Evolutionary conservation across 495 filamentous ascomycete genomes (phyloP).

Genomic region (Cercophora newfieldiana): DNA sequence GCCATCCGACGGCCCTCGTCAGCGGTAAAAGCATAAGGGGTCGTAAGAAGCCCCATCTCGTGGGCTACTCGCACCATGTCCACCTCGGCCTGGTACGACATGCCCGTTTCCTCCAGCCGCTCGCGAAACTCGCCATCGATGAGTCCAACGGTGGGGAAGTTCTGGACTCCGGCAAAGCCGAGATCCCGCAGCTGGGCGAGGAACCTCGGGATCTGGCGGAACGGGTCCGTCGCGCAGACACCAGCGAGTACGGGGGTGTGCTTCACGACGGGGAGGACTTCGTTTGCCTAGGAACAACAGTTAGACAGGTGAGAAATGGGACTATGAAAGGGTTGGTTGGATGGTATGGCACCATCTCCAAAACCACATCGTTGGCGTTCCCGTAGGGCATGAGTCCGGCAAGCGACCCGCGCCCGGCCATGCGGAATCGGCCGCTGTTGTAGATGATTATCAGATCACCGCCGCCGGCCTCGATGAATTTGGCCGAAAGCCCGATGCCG

Average conservation of each 20-base stretch:
- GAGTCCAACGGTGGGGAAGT: slow-evolving; percentile 71
- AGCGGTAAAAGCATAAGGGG: slow-evolving; percentile 66
- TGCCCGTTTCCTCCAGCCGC: slow-evolving; percentile 70
- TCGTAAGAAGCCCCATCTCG: slow-evolving; percentile 60
- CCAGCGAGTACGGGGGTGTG: slow-evolving; percentile 65
- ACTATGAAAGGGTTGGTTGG: not conserved
- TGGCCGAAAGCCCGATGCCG: slow-evolving; percentile 72
- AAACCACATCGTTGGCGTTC: slow-evolving; percentile 67
- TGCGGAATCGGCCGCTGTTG: slow-evolving; percentile 71
- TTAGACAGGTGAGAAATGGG: not conserved
- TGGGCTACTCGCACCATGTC: slow-evolving; percentile 60
- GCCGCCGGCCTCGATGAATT: slow-evolving; percentile 66
- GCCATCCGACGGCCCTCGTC: slow-evolving; percentile 62
- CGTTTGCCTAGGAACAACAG: slow-evolving; percentile 45
- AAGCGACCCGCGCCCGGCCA: slow-evolving; percentile 70
- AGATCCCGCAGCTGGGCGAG: slow-evolving; percentile 56
- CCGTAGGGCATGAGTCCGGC: slow-evolving; percentile 72
- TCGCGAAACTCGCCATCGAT: slow-evolving; percentile 66
- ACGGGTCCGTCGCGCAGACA: slow-evolving; percentile 67
- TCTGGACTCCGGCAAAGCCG: slow-evolving; percentile 68
- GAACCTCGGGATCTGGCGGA: slow-evolving; percentile 59
- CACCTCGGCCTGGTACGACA: slow-evolving; percentile 65
- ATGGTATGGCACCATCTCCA: slow-evolving; percentile 58
- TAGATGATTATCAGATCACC: slow-evolving; percentile 70
- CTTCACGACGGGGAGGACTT: slow-evolving; percentile 60